Percentiles rank a stretch among this genome's conserved stretches.
These are phyloP conservation scores for Fragaria ananassa DNA, from an alignment of 306 rosid genomes.

Conservation along the genomic window DNA sequence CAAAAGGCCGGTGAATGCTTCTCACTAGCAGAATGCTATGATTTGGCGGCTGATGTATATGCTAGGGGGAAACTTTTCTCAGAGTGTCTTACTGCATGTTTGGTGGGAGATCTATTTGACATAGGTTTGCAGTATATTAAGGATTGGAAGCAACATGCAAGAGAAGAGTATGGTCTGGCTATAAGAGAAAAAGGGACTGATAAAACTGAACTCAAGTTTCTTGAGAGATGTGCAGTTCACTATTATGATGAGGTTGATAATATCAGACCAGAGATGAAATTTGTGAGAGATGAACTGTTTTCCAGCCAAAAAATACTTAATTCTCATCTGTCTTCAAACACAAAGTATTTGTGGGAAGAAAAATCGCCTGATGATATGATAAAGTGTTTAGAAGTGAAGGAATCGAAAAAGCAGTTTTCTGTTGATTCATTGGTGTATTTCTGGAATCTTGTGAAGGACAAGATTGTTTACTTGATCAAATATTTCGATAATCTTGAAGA, in stretches of 20 bases:
- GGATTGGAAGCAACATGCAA: slow-evolving; percentile 47
- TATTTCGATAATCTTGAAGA: slow-evolving; percentile 30
- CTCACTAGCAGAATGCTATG: slow-evolving; percentile 38
- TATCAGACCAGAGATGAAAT: slow-evolving; percentile 48
- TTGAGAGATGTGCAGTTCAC: slow-evolving; percentile 56
- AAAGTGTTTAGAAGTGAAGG: slow-evolving; percentile 17
- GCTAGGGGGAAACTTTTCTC: slow-evolving; percentile 46
- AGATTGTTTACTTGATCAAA: slow-evolving; percentile 29
- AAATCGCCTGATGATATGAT: slow-evolving; percentile 13
- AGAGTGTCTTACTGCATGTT: slow-evolving; percentile 48
- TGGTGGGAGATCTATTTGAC: slow-evolving; percentile 45
- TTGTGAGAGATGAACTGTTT: slow-evolving; percentile 35
- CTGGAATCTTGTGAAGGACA: slow-evolving; percentile 64
- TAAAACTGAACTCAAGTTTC: slow-evolving; percentile 39
- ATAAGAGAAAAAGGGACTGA: not conserved
- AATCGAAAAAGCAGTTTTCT: slow-evolving; percentile 39
- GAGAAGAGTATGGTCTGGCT: slow-evolving; percentile 15
- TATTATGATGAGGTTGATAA: slow-evolving; percentile 41
- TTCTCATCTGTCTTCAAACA: slow-evolving; percentile 36
- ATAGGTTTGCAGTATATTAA: slow-evolving; percentile 47
- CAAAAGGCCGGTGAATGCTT: slow-evolving; percentile 70
- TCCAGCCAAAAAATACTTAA: slow-evolving; percentile 47
- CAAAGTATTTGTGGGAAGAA: slow-evolving; percentile 37
- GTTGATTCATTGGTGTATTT: slow-evolving; percentile 46
- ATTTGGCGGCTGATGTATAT: slow-evolving; percentile 47